These are phyloP conservation scores for Saccharomyces hybrid DNA, from an alignment of 1,139 yeast species.

Conservation along the genomic window DNA sequence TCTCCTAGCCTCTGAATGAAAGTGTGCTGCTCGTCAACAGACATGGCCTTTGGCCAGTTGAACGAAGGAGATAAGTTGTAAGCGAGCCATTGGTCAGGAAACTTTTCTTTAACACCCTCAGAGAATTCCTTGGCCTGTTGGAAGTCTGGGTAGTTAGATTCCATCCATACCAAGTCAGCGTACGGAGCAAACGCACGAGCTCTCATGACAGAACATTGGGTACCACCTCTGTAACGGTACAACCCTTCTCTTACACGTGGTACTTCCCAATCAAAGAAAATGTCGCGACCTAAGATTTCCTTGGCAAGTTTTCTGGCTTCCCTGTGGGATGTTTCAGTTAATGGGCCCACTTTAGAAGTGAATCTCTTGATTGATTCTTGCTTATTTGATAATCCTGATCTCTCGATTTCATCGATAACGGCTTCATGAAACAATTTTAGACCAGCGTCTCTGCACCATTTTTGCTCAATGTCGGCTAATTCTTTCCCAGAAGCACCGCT, in stretches of 20 bases:
- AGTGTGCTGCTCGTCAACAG: constrained; percentile 77
- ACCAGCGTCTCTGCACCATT: constrained; percentile 80
- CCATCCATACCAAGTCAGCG: constrained; percentile 98
- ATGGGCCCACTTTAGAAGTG: constrained; percentile 63
- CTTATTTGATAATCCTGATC: constrained; percentile 49
- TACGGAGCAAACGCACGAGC: constrained; percentile 94
- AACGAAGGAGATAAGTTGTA: constrained; percentile 94
- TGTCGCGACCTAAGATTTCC: constrained; percentile 70
- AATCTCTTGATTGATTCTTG: constrained; percentile 58
- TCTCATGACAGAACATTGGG: constrained; percentile 95
- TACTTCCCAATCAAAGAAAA: constrained; percentile 92
- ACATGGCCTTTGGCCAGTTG: constrained; percentile 97
- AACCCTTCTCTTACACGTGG: constrained; percentile 96
- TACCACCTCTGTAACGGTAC: constrained; percentile 94
- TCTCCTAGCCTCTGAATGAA: constrained; percentile 81
- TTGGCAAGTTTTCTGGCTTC: constrained; percentile 77
- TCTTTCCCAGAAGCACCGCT: constrained; percentile 65
- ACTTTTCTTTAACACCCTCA: constrained; percentile 72
- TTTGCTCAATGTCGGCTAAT: constrained; percentile 65
- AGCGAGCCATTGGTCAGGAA: constrained; percentile 91
- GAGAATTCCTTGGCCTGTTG: constrained; percentile 93
- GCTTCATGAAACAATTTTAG: constrained; percentile 88
- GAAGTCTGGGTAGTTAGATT: constrained; percentile 90
- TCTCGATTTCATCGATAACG: constrained; percentile 72
- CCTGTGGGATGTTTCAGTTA: constrained; percentile 64